phyloP scores from a whole-genome alignment of 495 filamentous ascomycete species.

The Penicillium bialowiezense region DNA sequence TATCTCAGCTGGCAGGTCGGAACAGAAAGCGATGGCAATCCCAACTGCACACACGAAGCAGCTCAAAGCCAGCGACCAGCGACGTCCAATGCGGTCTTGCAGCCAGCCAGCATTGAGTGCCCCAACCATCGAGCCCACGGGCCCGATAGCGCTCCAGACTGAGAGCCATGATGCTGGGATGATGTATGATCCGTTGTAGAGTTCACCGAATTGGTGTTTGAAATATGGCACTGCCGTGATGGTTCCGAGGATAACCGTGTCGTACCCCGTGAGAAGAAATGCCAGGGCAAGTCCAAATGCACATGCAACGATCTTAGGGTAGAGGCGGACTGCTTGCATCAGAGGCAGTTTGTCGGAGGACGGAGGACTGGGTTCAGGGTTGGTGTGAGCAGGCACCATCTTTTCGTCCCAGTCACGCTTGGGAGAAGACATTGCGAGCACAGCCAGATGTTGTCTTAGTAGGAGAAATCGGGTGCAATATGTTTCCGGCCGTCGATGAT shows the following conservation, averaged over 20 bases:
- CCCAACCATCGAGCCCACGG: slow-evolving; percentile 39
- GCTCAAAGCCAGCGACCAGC: slow-evolving; percentile 29
- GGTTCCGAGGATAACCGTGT: slow-evolving; percentile 42
- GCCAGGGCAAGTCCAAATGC: slow-evolving; percentile 24
- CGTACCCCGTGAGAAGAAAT: slow-evolving; percentile 43
- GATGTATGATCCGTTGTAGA: slow-evolving; percentile 32
- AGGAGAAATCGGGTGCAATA: neutral
- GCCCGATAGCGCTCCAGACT: slow-evolving; percentile 39
- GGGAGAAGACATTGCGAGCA: neutral
- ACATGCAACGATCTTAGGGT: slow-evolving; percentile 24
- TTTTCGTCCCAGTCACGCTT: neutral
- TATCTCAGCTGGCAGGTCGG: slow-evolving; percentile 25
- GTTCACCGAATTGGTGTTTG: slow-evolving; percentile 36
- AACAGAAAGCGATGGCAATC: slow-evolving; percentile 32
- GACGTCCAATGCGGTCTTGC: slow-evolving; percentile 41
- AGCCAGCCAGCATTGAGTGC: slow-evolving; percentile 32
- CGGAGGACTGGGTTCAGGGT: neutral
- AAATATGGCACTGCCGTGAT: slow-evolving; percentile 43
- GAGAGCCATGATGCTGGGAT: slow-evolving; percentile 46
- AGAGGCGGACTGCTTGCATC: slow-evolving; percentile 10
- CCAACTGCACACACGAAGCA: slow-evolving; percentile 35
- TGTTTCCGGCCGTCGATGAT: neutral
- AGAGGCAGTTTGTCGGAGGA: neutral
- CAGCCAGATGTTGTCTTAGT: neutral
- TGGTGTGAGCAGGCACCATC: neutral